A percentile compares a stretch with the other conserved stretches of the same genome.
Conservation (phyloP, 306 rosid species). For the Pyrus betulifolia region DNA sequence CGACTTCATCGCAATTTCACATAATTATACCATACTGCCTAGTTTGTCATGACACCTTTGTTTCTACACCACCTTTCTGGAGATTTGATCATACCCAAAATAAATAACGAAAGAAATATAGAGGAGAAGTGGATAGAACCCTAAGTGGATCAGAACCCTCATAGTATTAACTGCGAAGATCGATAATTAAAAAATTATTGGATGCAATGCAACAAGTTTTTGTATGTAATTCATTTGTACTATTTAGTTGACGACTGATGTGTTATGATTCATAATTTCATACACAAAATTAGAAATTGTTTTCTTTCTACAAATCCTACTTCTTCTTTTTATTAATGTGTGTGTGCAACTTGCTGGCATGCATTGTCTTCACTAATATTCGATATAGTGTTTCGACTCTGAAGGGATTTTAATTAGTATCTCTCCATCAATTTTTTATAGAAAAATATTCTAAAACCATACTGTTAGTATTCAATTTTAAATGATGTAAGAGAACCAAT, state of each 20-base stretch:
- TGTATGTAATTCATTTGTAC: background rate
- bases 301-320: background rate
- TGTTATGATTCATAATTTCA: background rate
- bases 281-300: background rate
- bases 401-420: background rate
- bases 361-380: background rate
- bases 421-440: background rate
- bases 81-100: background rate
- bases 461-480: background rate
- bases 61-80: background rate
- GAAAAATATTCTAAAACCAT: background rate
- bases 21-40: background rate
- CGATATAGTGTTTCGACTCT: background rate
- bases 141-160: background rate
- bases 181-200: background rate
- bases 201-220: background rate
- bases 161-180: background rate
- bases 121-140: background rate
- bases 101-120: background rate
- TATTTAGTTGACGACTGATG: background rate
- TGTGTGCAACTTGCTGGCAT: background rate
- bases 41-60: conserved; percentile 8
- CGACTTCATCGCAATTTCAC: background rate
- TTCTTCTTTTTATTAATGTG: background rate
- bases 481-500: background rate